phyloP scores from a whole-genome alignment of 2,329 filamentous ascomycete species.

The Aspergillus quadricinctus region DNA sequence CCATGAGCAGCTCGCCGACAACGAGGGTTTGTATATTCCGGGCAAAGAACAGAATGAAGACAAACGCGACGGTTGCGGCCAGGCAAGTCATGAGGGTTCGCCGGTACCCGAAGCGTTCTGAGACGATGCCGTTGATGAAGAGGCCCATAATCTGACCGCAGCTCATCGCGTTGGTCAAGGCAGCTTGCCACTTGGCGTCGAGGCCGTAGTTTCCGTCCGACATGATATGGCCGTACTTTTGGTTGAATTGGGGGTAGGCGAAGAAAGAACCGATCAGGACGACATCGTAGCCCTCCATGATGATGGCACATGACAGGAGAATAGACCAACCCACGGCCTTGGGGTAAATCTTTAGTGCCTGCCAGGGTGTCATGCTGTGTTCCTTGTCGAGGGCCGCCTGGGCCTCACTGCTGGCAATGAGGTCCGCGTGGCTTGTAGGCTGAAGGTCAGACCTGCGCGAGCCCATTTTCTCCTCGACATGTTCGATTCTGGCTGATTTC shows the following conservation, averaged over 20 bases:
- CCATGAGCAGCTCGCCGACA: constrained; percentile 48
- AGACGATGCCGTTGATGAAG: constrained; percentile 49
- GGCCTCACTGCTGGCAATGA: constrained; percentile 1
- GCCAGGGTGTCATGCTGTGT: constrained; percentile 25
- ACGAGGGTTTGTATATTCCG: constrained; percentile 45
- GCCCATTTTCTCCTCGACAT: neutral
- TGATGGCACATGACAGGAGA: constrained; percentile 80
- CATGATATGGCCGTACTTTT: constrained; percentile 36
- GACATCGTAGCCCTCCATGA: constrained; percentile 88
- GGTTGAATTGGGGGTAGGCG: constrained; percentile 39
- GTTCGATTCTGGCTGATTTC: neutral
- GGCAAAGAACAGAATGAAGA: constrained; percentile 50
- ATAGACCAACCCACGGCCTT: constrained; percentile 82
- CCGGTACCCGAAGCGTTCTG: constrained; percentile 50
- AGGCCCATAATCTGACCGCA: constrained; percentile 47
- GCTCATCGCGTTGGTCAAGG: constrained; percentile 39
- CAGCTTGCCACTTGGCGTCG: constrained; percentile 40
- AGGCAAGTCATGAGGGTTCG: constrained; percentile 49
- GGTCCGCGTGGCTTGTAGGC: neutral
- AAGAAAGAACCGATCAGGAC: constrained; percentile 78
- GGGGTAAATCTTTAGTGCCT: constrained; percentile 43
- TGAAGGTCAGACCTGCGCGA: neutral
- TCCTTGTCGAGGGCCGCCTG: constrained; percentile 16
- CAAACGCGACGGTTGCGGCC: constrained; percentile 43
- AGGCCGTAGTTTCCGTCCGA: constrained; percentile 28